phyloP scores from a whole-genome alignment of 2,329 filamentous ascomycete species.

The Colletotrichum lentis region DNA sequence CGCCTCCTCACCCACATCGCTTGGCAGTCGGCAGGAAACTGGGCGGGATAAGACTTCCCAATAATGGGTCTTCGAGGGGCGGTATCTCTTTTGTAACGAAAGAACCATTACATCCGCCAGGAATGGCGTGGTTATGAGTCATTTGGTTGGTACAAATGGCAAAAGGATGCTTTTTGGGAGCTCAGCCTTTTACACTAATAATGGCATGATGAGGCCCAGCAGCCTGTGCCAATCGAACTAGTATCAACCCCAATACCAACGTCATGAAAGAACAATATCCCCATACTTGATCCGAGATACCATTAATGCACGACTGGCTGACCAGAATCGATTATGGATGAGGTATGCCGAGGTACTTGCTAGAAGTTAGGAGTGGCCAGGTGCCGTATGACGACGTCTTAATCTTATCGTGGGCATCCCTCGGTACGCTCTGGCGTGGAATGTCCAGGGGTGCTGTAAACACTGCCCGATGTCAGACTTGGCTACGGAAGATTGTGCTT shows the following conservation, averaged over 20 bases:
- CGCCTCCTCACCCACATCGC: constrained; percentile 5
- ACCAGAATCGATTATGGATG: background rate
- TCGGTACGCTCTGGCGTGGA: background rate
- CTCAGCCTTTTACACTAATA: background rate
- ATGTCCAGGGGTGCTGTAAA: background rate
- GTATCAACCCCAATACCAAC: constrained; percentile 4
- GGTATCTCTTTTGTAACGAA: constrained; percentile 7
- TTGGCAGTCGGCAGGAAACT: background rate
- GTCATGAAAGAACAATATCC: background rate
- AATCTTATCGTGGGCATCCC: background rate
- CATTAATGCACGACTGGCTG: background rate
- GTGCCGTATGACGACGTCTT: background rate
- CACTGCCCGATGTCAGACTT: constrained; percentile 20
- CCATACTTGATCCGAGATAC: no score
- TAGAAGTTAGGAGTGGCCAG: background rate
- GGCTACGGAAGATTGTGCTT: background rate
- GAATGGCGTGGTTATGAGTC: background rate
- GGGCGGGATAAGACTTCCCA: background rate
- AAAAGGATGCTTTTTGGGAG: constrained; percentile 6
- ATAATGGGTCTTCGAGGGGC: background rate
- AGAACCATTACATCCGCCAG: constrained; percentile 2
- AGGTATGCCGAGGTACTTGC: background rate
- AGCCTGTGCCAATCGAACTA: background rate
- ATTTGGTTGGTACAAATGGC: background rate
- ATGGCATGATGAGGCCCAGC: background rate